Evolutionary conservation across 1,284 basidiomycete species (phyloP).

Genomic region (Mycosarcoma mackinlayi): DNA sequence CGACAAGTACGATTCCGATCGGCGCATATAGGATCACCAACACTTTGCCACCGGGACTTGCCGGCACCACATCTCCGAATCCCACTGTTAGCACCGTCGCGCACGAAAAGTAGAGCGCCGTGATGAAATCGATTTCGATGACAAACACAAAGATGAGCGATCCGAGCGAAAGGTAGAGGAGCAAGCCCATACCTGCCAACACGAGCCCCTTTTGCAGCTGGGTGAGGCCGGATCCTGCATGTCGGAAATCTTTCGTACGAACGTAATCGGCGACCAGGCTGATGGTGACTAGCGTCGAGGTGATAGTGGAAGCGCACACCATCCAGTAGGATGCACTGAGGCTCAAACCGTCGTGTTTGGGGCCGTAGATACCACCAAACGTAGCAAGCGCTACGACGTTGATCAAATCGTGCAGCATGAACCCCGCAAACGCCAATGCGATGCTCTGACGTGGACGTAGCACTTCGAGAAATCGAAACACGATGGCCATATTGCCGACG

Average conservation of each 20-base stretch:
- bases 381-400: slow-evolving; percentile 75
- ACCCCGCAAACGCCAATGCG: slow-evolving; percentile 74
- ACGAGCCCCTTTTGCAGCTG: slow-evolving; percentile 80
- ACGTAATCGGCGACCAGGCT: slow-evolving; percentile 75
- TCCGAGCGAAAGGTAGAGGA: slow-evolving; percentile 77
- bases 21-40: slow-evolving; percentile 62
- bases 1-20: slow-evolving; percentile 68
- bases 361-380: slow-evolving; percentile 76
- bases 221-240: slow-evolving; percentile 78
- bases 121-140: slow-evolving; percentile 69
- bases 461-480: slow-evolving; percentile 76
- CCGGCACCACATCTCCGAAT: slow-evolving; percentile 80
- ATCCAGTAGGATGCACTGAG: slow-evolving; percentile 77
- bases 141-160: slow-evolving; percentile 52
- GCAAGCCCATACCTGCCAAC: slow-evolving; percentile 73
- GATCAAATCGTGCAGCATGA: slow-evolving; percentile 76
- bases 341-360: slow-evolving; percentile 74
- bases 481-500: slow-evolving; percentile 77
- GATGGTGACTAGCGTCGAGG: slow-evolving; percentile 77
- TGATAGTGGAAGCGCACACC: slow-evolving; percentile 79
- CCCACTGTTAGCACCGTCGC: slow-evolving; percentile 77
- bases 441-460: slow-evolving; percentile 72
- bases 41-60: slow-evolving; percentile 71
- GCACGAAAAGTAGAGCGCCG: slow-evolving; percentile 74
- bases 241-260: slow-evolving; percentile 75